Conservation (phyloP, 441 rosid species). For the Cnidoscolus chayamansa region DNA sequence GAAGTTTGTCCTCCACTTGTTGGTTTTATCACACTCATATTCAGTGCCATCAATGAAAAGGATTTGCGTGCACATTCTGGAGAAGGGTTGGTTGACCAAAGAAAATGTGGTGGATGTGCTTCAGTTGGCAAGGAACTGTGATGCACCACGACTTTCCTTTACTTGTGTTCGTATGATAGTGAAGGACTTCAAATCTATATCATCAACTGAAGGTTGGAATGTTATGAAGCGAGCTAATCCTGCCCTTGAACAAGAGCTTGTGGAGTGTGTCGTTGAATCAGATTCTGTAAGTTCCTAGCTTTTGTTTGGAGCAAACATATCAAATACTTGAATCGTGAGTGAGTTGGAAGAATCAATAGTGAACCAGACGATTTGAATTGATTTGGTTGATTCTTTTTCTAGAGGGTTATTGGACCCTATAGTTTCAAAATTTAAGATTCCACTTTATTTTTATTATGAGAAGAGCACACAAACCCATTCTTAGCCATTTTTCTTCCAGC, state of each 20-base stretch:
- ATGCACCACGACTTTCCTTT: conserved; percentile 57
- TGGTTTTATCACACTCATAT: conserved; percentile 74
- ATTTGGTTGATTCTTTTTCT: no score
- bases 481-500: no score
- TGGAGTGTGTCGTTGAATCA: conserved; percentile 60
- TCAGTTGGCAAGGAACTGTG: conserved; percentile 67
- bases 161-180: conserved; percentile 57
- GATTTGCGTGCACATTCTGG: conserved; percentile 50
- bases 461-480: no score
- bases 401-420: no score
- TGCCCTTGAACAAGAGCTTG: conserved; percentile 72
- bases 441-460: no score
- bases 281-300: conserved; percentile 53
- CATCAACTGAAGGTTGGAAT: conserved; percentile 81
- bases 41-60: conserved; percentile 66
- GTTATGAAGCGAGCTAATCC: conserved; percentile 63
- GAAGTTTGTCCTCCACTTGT: conserved; percentile 61
- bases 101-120: conserved; percentile 83
- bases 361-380: no score
- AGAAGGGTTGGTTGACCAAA: conserved; percentile 50
- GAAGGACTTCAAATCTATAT: conserved; percentile 65
- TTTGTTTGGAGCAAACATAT: not conserved
- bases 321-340: not conserved
- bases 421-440: no score
- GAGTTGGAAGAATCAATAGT: no score